A percentile compares a stretch with the other conserved stretches of the same genome.
These are phyloP conservation scores for Chytriomyces confervae DNA, from an alignment of 192 early-diverging fungal genomes.

Conservation along the genomic window DNA sequence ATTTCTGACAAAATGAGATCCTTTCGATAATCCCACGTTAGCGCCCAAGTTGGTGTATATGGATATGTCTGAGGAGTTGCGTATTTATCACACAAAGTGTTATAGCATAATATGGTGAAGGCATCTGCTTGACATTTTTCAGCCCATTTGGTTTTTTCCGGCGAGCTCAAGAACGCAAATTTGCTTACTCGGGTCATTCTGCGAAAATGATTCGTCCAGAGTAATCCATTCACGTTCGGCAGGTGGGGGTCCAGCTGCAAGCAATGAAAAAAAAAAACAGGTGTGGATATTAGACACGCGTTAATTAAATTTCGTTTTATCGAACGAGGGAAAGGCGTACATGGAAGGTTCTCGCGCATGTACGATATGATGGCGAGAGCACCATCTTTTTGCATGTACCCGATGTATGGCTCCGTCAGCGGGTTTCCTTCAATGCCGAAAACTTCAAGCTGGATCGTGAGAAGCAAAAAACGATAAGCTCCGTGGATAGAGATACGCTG, in stretches of 20 bases:
- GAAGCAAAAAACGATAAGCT: not conserved
- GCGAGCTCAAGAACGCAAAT: conserved; percentile 2
- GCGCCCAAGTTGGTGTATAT: conserved; percentile 94
- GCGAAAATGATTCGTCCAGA: conserved; percentile 70
- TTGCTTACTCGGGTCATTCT: conserved; percentile 38
- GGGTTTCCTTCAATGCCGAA: conserved; percentile 97
- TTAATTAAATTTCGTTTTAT: not conserved
- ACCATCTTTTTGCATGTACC: conserved; percentile 84
- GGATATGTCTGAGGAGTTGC: conserved; percentile 86
- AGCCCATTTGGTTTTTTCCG: not conserved
- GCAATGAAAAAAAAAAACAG: not conserved
- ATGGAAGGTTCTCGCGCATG: conserved; percentile 85
- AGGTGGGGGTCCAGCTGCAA: conserved; percentile 74
- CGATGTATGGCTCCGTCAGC: conserved; percentile 78
- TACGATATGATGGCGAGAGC: conserved; percentile 76
- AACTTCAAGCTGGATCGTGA: conserved; percentile 64
- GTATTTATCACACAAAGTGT: conserved; percentile 88
- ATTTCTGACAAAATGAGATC: conserved; percentile 88
- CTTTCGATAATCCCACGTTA: conserved; percentile 92
- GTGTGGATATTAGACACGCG: too few relatives aligned
- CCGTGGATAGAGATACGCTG: not conserved
- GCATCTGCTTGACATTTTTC: conserved; percentile 60
- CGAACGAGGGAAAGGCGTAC: conserved; percentile 48
- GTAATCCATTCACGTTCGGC: conserved; percentile 89
- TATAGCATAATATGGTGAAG: conserved; percentile 91